Conservation (phyloP, 352 stramenopile genomes). For the Phytophthora nicotianae region DNA sequence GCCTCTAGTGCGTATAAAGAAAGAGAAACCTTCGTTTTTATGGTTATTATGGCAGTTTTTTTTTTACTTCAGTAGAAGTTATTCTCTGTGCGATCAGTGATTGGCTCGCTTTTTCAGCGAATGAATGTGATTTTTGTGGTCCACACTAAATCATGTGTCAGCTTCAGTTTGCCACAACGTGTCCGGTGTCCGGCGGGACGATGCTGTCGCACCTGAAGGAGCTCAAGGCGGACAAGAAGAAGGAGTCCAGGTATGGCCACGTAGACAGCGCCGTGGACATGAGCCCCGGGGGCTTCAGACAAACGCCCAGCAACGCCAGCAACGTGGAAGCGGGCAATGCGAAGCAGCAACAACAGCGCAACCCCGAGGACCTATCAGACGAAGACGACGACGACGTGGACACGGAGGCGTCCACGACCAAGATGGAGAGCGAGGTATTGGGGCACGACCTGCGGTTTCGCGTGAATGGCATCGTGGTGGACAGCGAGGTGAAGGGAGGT, state of each 20-base stretch:
- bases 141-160: conserved; percentile 11
- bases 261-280: conserved; percentile 58
- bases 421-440: conserved; percentile 22
- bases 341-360: conserved; percentile 26
- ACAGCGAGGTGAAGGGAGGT: conserved; percentile 74
- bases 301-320: conserved; percentile 28
- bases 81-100: background rate
- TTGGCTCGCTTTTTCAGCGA: conserved; percentile 17
- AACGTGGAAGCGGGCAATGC: conserved; percentile 42
- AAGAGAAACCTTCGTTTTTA: too few species aligned
- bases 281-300: conserved; percentile 39
- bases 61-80: conserved; percentile 37
- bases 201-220: conserved; percentile 52
- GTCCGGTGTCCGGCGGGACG: background rate
- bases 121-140: conserved; percentile 8
- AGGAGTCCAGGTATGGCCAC: conserved; percentile 42
- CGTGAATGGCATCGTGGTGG: conserved; percentile 79
- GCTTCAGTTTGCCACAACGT: conserved; percentile 9
- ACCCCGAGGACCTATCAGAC: conserved; percentile 24
- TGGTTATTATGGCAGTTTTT: too few species aligned
- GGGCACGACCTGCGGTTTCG: conserved; percentile 59
- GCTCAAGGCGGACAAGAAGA: conserved; percentile 56
- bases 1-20: background rate
- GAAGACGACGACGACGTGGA: conserved; percentile 33
- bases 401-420: conserved; percentile 24